Base-by-base conservation (phyloP, 2,329 filamentous ascomycete species). In the Penicillium sp. region DNA sequence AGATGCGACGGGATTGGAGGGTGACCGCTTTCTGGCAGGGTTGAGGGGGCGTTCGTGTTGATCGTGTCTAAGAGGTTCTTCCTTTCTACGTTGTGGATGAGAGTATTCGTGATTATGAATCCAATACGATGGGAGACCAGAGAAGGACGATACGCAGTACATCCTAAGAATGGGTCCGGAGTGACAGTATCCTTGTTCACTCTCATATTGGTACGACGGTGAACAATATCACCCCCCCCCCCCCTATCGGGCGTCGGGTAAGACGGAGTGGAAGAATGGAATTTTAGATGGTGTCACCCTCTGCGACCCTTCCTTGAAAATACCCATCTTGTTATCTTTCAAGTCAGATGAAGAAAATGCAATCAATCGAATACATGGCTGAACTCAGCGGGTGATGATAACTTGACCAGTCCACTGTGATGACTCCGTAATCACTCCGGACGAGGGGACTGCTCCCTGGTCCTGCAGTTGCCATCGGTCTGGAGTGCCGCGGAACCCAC, bases 1-100 rank as follows among this genome's bases (percentile, higher is more conserved):
- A 52, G 54, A 64, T 58, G 48, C 59, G 38, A 58, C 14, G 49
- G 45, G 54, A 45, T 33, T 26, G 46, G 26, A 10, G 14, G 4
- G 52, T 45, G 13, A n/a, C 40, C 30, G 26, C 57, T 49, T 14
- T 8, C 10, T 2, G 30, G 30, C 10, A 11, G 30, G 30, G 6
- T 6, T 33, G 3, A 11, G 30, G 30, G 30, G 30, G 30, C 30
- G 10, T 11, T 33, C 10, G 30, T 33, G 10, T 33, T 33, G 30
- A 42, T 42, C 6, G 25, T 22, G 10, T 8, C 5, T 10, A 22
- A 43, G 22, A 19, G 6, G n/a, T 3, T 43, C 8, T 22, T 25
- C 10, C 8, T 43, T 13, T 25, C 10, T 43, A 43, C 42, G 19
- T 43, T 22, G n/a, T 13, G 13, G 11, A 22, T 2, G 14, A 10